Evolutionary conservation across 805 yeast species (phyloP).

Genomic region (Candida chauliodis): DNA sequence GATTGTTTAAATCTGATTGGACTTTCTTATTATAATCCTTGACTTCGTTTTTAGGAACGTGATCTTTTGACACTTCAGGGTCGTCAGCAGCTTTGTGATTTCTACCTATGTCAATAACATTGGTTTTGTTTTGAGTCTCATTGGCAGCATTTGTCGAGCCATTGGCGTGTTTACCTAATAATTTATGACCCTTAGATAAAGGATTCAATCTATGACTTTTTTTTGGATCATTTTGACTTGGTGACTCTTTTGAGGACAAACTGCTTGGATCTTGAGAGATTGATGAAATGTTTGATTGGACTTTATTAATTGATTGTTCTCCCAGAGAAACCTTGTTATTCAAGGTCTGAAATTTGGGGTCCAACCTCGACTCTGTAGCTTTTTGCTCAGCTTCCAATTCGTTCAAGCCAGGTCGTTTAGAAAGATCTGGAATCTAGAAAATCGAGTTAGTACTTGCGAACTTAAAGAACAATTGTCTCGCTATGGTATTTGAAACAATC

Average conservation of each 20-base stretch:
- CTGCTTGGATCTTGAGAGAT: not conserved
- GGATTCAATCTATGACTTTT: conserved; percentile 1
- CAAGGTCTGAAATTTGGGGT: not conserved
- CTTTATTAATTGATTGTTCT: not conserved
- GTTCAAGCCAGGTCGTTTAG: conserved; percentile 6
- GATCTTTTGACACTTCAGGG: conserved; percentile 1
- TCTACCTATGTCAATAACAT: conserved; percentile 1
- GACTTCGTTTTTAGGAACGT: conserved; percentile 13
- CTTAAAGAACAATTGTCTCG: too few relatives aligned
- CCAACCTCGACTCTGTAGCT: not conserved
- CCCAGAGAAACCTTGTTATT: not conserved
- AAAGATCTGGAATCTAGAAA: conserved; percentile 6
- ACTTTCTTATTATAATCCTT: conserved; percentile 16
- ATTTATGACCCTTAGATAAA: conserved; percentile 1
- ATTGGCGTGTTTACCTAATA: not conserved
- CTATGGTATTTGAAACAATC: too few relatives aligned
- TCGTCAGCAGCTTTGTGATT: conserved; percentile 4
- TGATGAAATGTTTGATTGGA: not conserved
- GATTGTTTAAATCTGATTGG: conserved; percentile 11
- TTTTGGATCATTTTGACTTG: not conserved
- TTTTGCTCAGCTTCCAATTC: conserved; percentile 1
- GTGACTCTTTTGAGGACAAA: not conserved
- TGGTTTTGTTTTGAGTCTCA: not conserved
- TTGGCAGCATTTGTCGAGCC: not conserved
- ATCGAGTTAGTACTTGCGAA: not conserved